These are phyloP conservation scores for Aureobasidium sp. DNA, from an alignment of 2,329 filamentous ascomycete genomes.

Conservation along the genomic window DNA sequence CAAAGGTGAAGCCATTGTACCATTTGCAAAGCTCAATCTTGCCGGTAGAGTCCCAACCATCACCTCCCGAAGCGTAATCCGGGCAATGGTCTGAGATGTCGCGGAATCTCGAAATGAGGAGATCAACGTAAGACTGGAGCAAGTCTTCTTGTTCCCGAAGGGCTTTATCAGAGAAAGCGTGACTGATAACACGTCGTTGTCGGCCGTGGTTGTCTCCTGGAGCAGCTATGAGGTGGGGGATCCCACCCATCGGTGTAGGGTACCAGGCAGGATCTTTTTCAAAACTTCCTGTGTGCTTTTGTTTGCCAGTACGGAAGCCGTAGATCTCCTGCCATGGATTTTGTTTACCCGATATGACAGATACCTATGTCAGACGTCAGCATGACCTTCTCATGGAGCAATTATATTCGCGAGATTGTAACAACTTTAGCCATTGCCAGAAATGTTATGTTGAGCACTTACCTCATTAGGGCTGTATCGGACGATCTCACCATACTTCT, in stretches of 20 bases:
- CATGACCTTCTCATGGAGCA: no score
- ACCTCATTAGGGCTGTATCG: constrained; percentile 32
- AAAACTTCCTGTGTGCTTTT: constrained; percentile 26
- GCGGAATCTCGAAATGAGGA: constrained; percentile 28
- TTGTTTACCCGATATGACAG: constrained; percentile 32
- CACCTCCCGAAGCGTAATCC: neutral
- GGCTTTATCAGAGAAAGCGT: constrained; percentile 35
- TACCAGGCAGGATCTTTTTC: constrained; percentile 31
- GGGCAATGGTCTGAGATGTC: neutral
- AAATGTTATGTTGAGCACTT: neutral
- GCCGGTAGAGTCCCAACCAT: constrained; percentile 9
- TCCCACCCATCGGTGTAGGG: constrained; percentile 22
- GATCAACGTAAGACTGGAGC: constrained; percentile 31
- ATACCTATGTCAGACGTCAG: constrained; percentile 17
- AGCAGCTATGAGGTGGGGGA: constrained; percentile 14
- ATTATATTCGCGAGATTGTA: neutral
- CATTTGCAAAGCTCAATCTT: constrained; percentile 23
- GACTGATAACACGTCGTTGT: constrained; percentile 28
- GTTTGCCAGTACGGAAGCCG: constrained; percentile 29
- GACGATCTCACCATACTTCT: constrained; percentile 34
- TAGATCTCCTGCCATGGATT: constrained; percentile 37
- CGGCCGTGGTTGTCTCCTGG: constrained; percentile 26
- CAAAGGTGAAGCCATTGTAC: constrained; percentile 32
- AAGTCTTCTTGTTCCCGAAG: constrained; percentile 32
- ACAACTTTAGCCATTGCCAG: neutral